Evolutionary conservation across 2,329 filamentous ascomycete genomes (phyloP).

Genomic region (Septoria linicola): DNA sequence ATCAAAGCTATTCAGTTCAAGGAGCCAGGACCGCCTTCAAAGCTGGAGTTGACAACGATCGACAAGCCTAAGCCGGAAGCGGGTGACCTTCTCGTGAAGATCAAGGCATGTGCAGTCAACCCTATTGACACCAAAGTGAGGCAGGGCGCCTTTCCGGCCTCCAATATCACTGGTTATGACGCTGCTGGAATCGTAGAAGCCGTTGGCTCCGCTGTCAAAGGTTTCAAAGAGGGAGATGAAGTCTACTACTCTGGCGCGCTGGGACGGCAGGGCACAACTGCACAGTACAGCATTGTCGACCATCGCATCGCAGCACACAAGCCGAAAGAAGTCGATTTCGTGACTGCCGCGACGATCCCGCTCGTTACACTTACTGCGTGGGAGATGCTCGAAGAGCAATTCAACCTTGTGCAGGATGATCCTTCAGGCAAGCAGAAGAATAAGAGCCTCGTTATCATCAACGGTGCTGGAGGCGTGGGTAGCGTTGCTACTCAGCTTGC

Average conservation of each 20-base stretch:
- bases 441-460: constrained; percentile 44
- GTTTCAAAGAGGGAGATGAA: constrained; percentile 46
- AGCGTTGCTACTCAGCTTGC: constrained; percentile 49
- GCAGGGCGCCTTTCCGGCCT: constrained; percentile 30
- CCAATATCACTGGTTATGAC: constrained; percentile 46
- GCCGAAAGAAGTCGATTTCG: constrained; percentile 42
- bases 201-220: constrained; percentile 35
- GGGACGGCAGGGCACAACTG: constrained; percentile 44
- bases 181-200: constrained; percentile 43
- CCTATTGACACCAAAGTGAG: constrained; percentile 44
- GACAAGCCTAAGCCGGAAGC: neutral
- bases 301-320: constrained; percentile 42
- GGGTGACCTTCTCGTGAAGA: neutral
- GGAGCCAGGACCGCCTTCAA: neutral
- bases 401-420: constrained; percentile 43
- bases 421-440: constrained; percentile 3
- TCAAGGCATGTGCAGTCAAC: constrained; percentile 31
- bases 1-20: neutral
- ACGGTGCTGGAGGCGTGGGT: constrained; percentile 49
- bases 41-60: neutral
- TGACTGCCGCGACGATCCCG: constrained; percentile 47
- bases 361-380: constrained; percentile 48
- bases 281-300: constrained; percentile 47
- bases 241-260: constrained; percentile 46
- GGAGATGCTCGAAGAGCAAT: constrained; percentile 45